Base-by-base conservation (phyloP, 805 yeast genomes). In the Candida rishiriensis region DNA sequence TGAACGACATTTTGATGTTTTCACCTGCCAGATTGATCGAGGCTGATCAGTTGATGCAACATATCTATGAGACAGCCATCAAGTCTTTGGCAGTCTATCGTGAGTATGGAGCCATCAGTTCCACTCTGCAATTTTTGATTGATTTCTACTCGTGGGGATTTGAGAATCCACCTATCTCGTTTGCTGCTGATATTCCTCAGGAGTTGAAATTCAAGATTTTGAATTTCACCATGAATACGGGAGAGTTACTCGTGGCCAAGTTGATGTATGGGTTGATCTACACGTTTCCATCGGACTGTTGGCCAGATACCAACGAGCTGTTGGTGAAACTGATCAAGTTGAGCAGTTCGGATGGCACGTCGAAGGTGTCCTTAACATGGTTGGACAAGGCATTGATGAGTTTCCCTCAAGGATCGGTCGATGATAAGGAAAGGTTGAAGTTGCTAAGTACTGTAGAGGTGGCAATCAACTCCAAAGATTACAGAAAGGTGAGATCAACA, bases 141-240 rank as follows among this genome's bases (percentile, higher is more conserved):
- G 99, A 93, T 61, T 71, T 88, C 31, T 65, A 86, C 17, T 78
- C 89, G 7, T 90, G 95, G 91, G 96, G 96, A 1, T 78, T 83
- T 51, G 83, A 76, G 26, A 70, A 76, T 10, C 89, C 96, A 2
- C 96, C 97, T 5, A 73, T 86, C 15, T 83, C 95, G 8, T 74
- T 83, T 34, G 73, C 76, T 42, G 73, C 71, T 26, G 77, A 81
- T 36, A 82, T 85, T 10, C 72, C 69, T n/a, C 71, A 70, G 35
- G 49, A 52, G 36, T 75, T 85, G 50, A 75, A 77, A 45, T 57
- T 63, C 18, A 71, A 73, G 37, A 69, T 83, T 17, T 59, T 75
- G 40, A 63, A 64, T 31, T 68, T 81, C 35, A 62, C 83, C 32
- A 62, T 72, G 29, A 61, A 68, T 40, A 70, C 79, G 36, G 96